A percentile compares a stretch with the other conserved stretches of the same genome.
Evolutionary conservation across 2,329 filamentous ascomycete genomes (phyloP).

Genomic region (Aspergillus ochraceoroseus): DNA sequence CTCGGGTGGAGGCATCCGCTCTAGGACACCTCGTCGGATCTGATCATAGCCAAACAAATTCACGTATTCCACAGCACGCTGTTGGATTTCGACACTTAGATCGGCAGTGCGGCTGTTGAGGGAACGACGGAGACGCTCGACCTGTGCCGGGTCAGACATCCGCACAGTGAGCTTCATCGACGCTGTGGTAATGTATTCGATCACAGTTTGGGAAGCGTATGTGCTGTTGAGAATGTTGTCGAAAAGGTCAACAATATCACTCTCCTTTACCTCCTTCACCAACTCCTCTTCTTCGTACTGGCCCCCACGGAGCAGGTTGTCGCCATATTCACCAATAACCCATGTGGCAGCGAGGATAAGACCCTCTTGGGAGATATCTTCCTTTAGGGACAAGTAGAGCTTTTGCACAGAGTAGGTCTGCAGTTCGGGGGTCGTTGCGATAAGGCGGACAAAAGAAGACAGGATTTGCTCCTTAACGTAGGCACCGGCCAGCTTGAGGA

Average conservation of each 20-base stretch:
- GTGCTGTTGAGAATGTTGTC: slow-evolving; percentile 87
- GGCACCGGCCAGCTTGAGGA: slow-evolving; percentile 88
- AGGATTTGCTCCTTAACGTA: slow-evolving; percentile 97
- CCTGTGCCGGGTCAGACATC: slow-evolving; percentile 73
- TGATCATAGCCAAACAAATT: slow-evolving; percentile 91
- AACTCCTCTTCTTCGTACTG: slow-evolving; percentile 93
- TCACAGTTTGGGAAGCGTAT: slow-evolving; percentile 84
- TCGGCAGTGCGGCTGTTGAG: slow-evolving; percentile 75
- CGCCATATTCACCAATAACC: slow-evolving; percentile 97
- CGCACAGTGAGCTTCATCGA: slow-evolving; percentile 92
- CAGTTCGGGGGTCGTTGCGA: slow-evolving; percentile 88
- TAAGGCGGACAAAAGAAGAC: slow-evolving; percentile 91
- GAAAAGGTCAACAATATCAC: slow-evolving; percentile 90
- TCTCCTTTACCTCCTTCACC: slow-evolving; percentile 75
- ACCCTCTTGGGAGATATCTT: slow-evolving; percentile 96
- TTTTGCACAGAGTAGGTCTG: slow-evolving; percentile 97
- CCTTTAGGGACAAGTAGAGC: slow-evolving; percentile 81
- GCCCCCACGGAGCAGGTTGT: slow-evolving; percentile 79
- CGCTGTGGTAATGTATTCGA: slow-evolving; percentile 92
- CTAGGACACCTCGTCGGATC: slow-evolving; percentile 81
- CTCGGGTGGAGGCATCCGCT: slow-evolving; percentile 96
- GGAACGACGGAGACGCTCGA: slow-evolving; percentile 77
- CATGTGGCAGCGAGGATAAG: slow-evolving; percentile 88
- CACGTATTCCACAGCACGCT: slow-evolving; percentile 88
- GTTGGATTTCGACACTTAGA: slow-evolving; percentile 91